phyloP scores from a whole-genome alignment of 805 yeast genomes.

The Candida dajiaensis region DNA sequence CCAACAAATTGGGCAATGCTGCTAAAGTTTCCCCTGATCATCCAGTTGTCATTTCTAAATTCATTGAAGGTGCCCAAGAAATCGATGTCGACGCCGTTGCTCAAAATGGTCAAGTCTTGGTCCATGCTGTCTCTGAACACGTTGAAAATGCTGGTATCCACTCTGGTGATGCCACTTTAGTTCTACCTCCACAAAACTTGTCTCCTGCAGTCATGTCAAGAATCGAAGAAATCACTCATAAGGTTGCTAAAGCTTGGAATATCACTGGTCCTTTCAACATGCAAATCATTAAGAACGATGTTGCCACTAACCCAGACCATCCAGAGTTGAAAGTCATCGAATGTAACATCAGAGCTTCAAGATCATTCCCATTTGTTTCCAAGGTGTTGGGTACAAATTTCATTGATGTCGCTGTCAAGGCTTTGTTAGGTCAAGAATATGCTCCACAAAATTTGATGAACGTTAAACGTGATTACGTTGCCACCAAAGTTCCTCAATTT shows the following conservation, averaged over 20 bases:
- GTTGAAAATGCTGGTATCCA: conserved; percentile 98
- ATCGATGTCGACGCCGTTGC: conserved; percentile 98
- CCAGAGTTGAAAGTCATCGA: conserved; percentile 89
- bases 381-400: conserved; percentile 93
- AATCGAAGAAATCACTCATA: conserved; percentile 82
- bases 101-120: conserved; percentile 75
- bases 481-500: conserved; percentile 97
- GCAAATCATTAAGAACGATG: conserved; percentile 84
- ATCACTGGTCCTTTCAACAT: conserved; percentile 98
- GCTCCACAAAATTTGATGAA: conserved; percentile 82
- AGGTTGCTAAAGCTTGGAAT: conserved; percentile 90
- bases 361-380: conserved; percentile 98
- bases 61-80: conserved; percentile 93
- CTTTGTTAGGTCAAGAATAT: conserved; percentile 61
- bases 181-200: conserved; percentile 84
- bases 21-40: conserved; percentile 91
- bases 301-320: conserved; percentile 49
- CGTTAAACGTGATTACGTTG: conserved; percentile 72
- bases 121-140: conserved; percentile 96
- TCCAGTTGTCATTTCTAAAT: conserved; percentile 96
- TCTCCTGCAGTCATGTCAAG: conserved; percentile 61
- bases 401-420: conserved; percentile 90
- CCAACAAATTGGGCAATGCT: conserved; percentile 76
- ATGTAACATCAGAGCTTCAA: conserved; percentile 97
- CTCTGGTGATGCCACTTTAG: conserved; percentile 96